phyloP scores from a whole-genome alignment of 1,139 yeast species.

The Sugiyamaella sp. region DNA sequence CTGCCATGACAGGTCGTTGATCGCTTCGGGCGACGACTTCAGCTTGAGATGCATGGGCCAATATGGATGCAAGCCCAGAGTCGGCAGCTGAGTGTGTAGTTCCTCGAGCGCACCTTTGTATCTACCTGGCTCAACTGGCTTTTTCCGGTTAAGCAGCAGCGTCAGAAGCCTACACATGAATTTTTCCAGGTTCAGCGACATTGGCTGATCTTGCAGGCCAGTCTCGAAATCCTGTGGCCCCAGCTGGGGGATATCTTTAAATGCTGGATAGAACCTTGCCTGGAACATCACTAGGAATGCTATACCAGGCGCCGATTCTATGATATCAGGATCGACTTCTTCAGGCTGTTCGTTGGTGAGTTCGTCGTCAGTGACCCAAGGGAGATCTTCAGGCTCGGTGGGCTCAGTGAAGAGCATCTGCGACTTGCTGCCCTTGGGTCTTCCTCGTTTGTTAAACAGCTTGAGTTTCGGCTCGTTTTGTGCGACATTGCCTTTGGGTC shows the following conservation, averaged over 20 bases:
- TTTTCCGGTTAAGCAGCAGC: conserved; percentile 45
- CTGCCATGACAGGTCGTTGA: conserved; percentile 38
- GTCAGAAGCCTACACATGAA: conserved; percentile 43
- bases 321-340: conserved; percentile 21
- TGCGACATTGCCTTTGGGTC: conserved; percentile 12
- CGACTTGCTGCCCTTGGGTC: conserved; percentile 15
- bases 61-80: conserved; percentile 35
- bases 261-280: conserved; percentile 40
- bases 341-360: conserved; percentile 33
- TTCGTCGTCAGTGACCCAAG: conserved; percentile 33
- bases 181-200: conserved; percentile 39
- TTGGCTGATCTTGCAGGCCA: conserved; percentile 37
- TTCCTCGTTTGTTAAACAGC: conserved; percentile 9
- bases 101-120: conserved; percentile 45
- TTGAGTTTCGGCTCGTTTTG: conserved; percentile 11
- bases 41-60: conserved; percentile 38
- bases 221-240: conserved; percentile 48
- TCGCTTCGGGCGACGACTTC: conserved; percentile 34
- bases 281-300: conserved; percentile 44
- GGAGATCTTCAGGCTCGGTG: conserved; percentile 38
- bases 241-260: conserved; percentile 41
- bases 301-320: conserved; percentile 35
- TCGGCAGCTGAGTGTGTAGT: conserved; percentile 32
- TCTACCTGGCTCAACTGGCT: conserved; percentile 45
- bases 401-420: conserved; percentile 17